Evolutionary conservation across 2,329 filamentous ascomycete genomes (phyloP).

Genomic region (Xylariomycetidae sp.): DNA sequence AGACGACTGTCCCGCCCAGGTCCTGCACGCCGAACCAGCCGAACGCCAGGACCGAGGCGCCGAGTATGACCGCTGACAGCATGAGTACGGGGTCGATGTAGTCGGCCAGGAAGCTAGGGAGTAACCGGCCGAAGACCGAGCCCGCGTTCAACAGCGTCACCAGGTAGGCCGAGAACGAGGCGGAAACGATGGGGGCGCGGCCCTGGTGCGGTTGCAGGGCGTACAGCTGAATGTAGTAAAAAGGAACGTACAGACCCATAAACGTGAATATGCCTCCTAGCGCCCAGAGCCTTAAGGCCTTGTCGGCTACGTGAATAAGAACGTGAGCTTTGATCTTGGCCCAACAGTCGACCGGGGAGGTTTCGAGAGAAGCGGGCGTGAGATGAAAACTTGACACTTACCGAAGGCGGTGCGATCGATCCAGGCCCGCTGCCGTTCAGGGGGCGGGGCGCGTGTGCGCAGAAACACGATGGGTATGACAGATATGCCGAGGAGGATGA

Average conservation of each 20-base stretch:
- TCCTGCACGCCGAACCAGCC: constrained; percentile 27
- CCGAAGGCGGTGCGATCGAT: constrained; percentile 23
- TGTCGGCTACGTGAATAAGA: too few species aligned
- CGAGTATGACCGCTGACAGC: constrained; percentile 21
- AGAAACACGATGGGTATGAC: constrained; percentile 23
- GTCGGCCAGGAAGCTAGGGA: constrained; percentile 31
- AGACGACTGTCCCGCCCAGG: constrained; percentile 27
- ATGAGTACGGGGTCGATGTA: constrained; percentile 26
- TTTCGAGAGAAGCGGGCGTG: too few species aligned
- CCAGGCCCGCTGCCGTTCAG: constrained; percentile 16
- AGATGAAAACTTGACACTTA: too few species aligned
- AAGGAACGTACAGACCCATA: constrained; percentile 42
- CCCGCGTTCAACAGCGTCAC: constrained; percentile 33
- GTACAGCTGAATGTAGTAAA: constrained; percentile 43
- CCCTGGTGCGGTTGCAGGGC: too few species aligned
- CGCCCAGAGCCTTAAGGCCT: too few species aligned
- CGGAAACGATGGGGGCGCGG: too few species aligned
- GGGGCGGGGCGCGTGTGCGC: constrained; percentile 20
- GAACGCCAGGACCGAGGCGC: constrained; percentile 25
- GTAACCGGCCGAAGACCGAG: constrained; percentile 30
- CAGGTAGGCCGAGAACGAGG: constrained; percentile 38
- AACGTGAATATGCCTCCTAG: constrained; percentile 38
- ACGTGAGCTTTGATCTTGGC: too few species aligned
- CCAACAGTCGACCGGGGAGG: too few species aligned
- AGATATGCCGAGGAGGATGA: constrained; percentile 28